A percentile compares a stretch with the other conserved stretches of the same genome.
Conservation (phyloP, 2,329 filamentous ascomycete species). For the Cladophialophora bantiana region DNA sequence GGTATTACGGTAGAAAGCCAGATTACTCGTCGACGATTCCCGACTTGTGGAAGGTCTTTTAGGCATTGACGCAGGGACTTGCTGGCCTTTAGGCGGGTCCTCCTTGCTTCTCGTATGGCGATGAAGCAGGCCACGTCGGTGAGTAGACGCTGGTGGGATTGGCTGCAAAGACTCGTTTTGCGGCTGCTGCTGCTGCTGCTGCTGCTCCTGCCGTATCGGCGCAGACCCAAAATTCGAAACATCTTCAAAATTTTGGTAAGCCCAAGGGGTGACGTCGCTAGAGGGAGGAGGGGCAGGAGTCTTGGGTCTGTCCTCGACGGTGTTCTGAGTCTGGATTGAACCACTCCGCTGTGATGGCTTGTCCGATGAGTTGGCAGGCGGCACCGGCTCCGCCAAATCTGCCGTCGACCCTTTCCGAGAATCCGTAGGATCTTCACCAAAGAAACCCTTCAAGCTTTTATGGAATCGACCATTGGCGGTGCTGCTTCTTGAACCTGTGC, state of each 20-base stretch:
- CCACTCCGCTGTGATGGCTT: slow-evolving; percentile 70
- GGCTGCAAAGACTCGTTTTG: slow-evolving; percentile 59
- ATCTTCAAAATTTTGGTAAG: slow-evolving; percentile 84
- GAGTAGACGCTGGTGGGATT: slow-evolving; percentile 62
- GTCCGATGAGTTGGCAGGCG: slow-evolving; percentile 64
- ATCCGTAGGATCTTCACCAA: slow-evolving; percentile 83
- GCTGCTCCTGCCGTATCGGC: slow-evolving; percentile 51
- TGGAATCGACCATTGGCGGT: slow-evolving; percentile 71
- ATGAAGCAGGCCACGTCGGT: slow-evolving; percentile 56
- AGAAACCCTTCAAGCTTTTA: slow-evolving; percentile 88
- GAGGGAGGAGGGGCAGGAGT: slow-evolving; percentile 73
- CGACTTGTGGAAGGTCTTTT: slow-evolving; percentile 76
- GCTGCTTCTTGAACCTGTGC: slow-evolving; percentile 79
- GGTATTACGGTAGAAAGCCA: slow-evolving; percentile 60
- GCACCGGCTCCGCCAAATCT: slow-evolving; percentile 62
- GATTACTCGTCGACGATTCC: slow-evolving; percentile 71
- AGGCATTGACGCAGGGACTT: slow-evolving; percentile 56
- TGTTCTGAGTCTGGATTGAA: slow-evolving; percentile 74
- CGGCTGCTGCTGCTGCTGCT: slow-evolving; percentile 43
- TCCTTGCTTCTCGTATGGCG: slow-evolving; percentile 65
- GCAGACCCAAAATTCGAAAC: slow-evolving; percentile 40
- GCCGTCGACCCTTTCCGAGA: slow-evolving; percentile 55
- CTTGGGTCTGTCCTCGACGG: slow-evolving; percentile 51
- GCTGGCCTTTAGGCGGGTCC: slow-evolving; percentile 55
- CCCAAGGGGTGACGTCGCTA: slow-evolving; percentile 95